Base-by-base conservation (phyloP, 2,329 filamentous ascomycete genomes). In the Aspergillus pseudoviridinutans region DNA sequence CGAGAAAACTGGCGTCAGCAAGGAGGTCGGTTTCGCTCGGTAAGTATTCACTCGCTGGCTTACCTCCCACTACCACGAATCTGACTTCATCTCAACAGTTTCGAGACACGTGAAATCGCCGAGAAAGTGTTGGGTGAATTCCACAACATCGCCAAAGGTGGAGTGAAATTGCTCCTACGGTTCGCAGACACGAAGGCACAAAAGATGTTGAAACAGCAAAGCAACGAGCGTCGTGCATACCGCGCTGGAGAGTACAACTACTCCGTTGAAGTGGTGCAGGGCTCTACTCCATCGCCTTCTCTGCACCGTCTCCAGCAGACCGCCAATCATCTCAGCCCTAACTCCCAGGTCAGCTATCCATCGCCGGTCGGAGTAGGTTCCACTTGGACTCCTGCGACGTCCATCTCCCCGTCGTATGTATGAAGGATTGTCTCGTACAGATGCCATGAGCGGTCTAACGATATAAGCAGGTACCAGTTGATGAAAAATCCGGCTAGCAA, bases 161-260 rank as follows among this genome's bases (percentile, higher is more conserved):
- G 88, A 28, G 85, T 94, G 63, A 87, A 92, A 62, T 85, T 94
- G 77, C 92, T 97, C 77, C 92, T 99, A 66, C 92, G 94, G 64
- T 99, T 96, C 74, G 93, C 95, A 61, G 94, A 99, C 71, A 99
- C 94, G 41, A 91, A 94, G 55, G 90, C 93, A 61, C 94, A 99
- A 76, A 99, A 99, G 80, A 87, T 94, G 71, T 83, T 99, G 66
- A 99, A 99, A 83, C 89, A 94, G 63, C 89, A 97, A 72, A 97
- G 93, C 46, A 92, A 94, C 32, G 92, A 96, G 73, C 91, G 92
- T 57, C 92, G 94, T 60, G 91, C 96, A 70, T 97, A 96, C 78
- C 91, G 94, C 58, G 94, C 93, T 58, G 94, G 94, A 57, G 94
- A 97, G 79, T 97, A 97, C 78, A 92, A 92, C 67, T 79, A 76